Evolutionary conservation across 768 basidiomycete genomes (phyloP), one percentile per base, ranked within the genome.

Genomic region (Cystofilobasidium capitatum): DNA sequence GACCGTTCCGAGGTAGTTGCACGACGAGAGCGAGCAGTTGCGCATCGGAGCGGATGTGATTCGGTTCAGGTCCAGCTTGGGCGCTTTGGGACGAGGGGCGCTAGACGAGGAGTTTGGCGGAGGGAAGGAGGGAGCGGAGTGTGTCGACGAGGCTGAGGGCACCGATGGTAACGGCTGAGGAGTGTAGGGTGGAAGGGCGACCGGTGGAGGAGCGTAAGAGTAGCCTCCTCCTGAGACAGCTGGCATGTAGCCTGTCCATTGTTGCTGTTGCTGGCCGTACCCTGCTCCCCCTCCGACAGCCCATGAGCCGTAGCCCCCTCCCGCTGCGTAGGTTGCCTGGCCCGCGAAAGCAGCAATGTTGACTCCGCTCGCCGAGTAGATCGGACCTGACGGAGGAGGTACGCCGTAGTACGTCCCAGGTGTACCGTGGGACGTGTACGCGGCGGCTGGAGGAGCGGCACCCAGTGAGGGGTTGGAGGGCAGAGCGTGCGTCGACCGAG

Each of bases 1-100:
- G 45, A 79, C 78, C 4, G 88, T 86, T 39, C 87, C 89, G 44
- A 79, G 79, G 72, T 88, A 92, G 8, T 75, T 71, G 74, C 89
- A 92, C 14, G 62, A 26, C 16, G 55, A 37, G 8, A 69, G 62
- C 6, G 62, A 39, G 37, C 68, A 69, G 33, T 64, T 64, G 22
- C 62, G 26, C 62, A 69, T 69, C 26, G 66, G 66, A 4, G 51
- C 39, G 29, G 47, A 37, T 0, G 61, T 60, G 66, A 62, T 45
- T 16, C 22, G 24, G 36, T 20, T 20, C 14, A 59, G 22, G 58
- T 59, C 40, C 31, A 51, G 62, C 22, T 45, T 66, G 65, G 58
- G 47, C 55, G 40, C 58, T 39, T 49, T 42, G 16, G 49, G 45
- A 24, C 58, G 58, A 13, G 42, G n/a, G n/a, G n/a, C n/a, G n/a